Base-by-base conservation (phyloP, 176 grass and related monocot species). In the Eragrostis nindensis region DNA sequence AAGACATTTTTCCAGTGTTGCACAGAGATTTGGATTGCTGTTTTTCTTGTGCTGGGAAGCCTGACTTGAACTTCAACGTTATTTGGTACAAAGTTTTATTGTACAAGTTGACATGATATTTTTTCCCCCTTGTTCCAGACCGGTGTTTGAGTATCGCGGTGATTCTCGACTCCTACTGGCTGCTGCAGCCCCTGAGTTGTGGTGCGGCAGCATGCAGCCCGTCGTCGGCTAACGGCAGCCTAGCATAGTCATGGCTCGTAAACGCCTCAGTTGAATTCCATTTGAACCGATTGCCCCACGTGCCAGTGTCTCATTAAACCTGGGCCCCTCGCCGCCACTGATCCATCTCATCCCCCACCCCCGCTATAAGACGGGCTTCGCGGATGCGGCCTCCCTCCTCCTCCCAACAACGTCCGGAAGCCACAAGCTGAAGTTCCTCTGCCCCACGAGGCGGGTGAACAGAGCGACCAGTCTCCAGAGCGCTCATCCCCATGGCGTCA, bases 401-500 rank as follows among this genome's bases (percentile, higher is more conserved):
- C 50, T 13, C 47, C 42, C 52, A 17, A 27, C 21, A 19, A 19
- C 45, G 55, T 61, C 54, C 19, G 29, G 36, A 59, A 74, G 57
- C 56, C 86, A 73, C 56, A 52, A 57, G 30, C 76, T 22, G 40
- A 73, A 73, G 79, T n/a, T 18, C 54, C 22, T 61, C 83, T 75
- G 61, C 71, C 54, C 71, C 32, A 3, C 57, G 38, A 71, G 26
- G 68, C 47, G 50, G 62, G n/a, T 12, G 41, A 61, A 54, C 46
- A 44, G 21, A 44, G 40, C 26, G 41, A 86, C 8, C 71, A 69
- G 46, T 45, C 64, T 76, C 75, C 62, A 74, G 61, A 68, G 68
- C 75, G 27, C 75, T 48, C 52, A 36, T 4, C 11, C 14, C 43
- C 62, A 89, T 89, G 87, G 86, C 86, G 74, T 77, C 87, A 45